Evolutionary conservation across 2,329 filamentous ascomycete species (phyloP), one percentile per base, ranked within the genome.

Genomic region (Botrytis elliptica): DNA sequence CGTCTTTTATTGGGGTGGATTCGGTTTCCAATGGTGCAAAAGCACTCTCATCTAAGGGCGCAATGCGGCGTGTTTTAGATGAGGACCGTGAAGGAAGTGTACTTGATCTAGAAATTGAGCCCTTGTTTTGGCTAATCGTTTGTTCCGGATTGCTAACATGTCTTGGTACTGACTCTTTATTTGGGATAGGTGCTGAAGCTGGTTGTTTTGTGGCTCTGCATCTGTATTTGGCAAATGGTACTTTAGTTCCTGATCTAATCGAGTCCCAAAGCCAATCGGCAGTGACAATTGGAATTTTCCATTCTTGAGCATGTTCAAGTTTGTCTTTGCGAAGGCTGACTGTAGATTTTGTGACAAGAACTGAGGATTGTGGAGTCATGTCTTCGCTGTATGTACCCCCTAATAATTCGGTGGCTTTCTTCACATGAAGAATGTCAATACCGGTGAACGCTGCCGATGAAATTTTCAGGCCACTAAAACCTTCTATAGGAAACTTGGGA

Each of bases 181-280:
- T 72, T 25, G 40, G 33, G 14, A 60, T 75, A 74, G 77, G 76
- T 46, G 79, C 63, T 52, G 77, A 75, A 72, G 75, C 75, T 64
- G 75, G 69, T 66, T 72, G 74, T 49, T 77, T 81, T 75, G 81
- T 79, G 2, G 78, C 76, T 57, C 79, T 79, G 68, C 84, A 81
- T 33, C 82, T 76, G 78, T 87, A 88, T 44, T 84, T 81, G 36
- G 84, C 82, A 68, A 86, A 86, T 18, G 85, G 79, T 73, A 87
- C 84, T 77, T 83, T 84, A 71, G 84, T 81, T 44, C 88, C 88
- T 0, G 84, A 88, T 79, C 86, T 85, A 69, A 98, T 90, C 77
- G 92, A 96, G 70, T 91, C 88, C 91, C 93, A 96, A 4, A 99
- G 85, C 96, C 96, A 99, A 36, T 91, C 88, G 29, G 89, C 88